Evolutionary conservation across 345 rosid genomes (phyloP).

Genomic region (Eucalyptus sp.): DNA sequence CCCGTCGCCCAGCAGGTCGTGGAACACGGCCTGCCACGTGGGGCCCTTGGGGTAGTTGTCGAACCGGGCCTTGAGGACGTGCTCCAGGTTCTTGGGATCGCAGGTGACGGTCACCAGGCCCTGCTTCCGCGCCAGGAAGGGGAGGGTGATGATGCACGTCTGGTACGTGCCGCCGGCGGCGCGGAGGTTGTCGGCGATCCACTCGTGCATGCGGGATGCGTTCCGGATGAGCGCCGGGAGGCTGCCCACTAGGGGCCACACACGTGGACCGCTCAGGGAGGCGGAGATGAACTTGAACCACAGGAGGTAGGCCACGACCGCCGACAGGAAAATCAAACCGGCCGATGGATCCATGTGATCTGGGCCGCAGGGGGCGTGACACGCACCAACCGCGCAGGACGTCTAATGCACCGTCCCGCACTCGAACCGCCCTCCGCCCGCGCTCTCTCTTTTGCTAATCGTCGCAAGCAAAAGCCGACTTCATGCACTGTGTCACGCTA

Average conservation of each 20-base stretch:
- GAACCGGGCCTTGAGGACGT: constrained; percentile 23
- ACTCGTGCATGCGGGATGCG: constrained; percentile 23
- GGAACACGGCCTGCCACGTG: constrained; percentile 35
- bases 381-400: background rate
- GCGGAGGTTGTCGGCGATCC: constrained; percentile 35
- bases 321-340: constrained; percentile 10
- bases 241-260: constrained; percentile 36
- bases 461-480: background rate
- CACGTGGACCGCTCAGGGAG: constrained; percentile 26
- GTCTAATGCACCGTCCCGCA: background rate
- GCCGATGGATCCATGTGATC: constrained; percentile 15
- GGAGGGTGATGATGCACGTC: constrained; percentile 23
- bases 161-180: constrained; percentile 32
- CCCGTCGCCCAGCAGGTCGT: constrained; percentile 33
- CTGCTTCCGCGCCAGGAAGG: constrained; percentile 20
- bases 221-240: constrained; percentile 20
- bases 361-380: background rate
- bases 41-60: constrained; percentile 46
- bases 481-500: background rate
- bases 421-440: background rate
- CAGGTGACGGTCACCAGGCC: constrained; percentile 48
- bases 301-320: constrained; percentile 7
- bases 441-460: background rate
- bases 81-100: constrained; percentile 34
- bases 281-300: constrained; percentile 21